phyloP scores from a whole-genome alignment of 345 rosid species.

The Raphanus raphanistrum region DNA sequence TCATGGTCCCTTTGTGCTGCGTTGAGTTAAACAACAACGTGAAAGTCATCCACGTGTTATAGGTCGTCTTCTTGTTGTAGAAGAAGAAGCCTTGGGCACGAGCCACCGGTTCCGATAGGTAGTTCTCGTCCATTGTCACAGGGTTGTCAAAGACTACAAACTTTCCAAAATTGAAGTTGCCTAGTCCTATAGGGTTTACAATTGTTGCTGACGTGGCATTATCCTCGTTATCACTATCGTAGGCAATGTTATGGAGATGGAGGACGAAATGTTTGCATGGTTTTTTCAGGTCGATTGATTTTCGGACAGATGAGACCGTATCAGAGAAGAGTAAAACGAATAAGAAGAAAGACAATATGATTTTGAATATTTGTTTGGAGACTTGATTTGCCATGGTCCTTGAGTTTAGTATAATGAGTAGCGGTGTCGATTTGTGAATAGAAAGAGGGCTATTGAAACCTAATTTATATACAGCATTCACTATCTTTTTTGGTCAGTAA shows the following conservation, averaged over 20 bases:
- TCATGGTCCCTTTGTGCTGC: constrained; percentile 52
- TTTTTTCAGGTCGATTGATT: background rate
- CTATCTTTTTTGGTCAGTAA: background rate
- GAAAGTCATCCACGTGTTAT: constrained; percentile 47
- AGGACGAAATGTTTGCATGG: constrained; percentile 12
- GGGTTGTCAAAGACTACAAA: constrained; percentile 60
- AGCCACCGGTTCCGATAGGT: constrained; percentile 44
- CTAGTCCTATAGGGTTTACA: constrained; percentile 22
- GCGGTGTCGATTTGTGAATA: background rate
- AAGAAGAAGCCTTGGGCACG: constrained; percentile 61
- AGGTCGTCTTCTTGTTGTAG: constrained; percentile 44
- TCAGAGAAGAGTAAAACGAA: background rate
- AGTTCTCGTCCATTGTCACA: constrained; percentile 41
- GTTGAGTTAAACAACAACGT: constrained; percentile 61
- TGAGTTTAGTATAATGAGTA: background rate
- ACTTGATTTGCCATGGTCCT: background rate
- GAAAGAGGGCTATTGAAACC: background rate
- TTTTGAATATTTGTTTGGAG: background rate
- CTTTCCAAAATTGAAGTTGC: constrained; percentile 41
- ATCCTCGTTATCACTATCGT: background rate
- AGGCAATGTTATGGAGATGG: background rate
- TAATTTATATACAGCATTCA: background rate
- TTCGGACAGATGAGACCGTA: background rate
- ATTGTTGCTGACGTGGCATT: constrained; percentile 11
- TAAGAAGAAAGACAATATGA: background rate